Evolutionary conservation across 176 grass and related monocot species (phyloP), one percentile per base, ranked within the genome.

Genomic region (Olyra latifolia): DNA sequence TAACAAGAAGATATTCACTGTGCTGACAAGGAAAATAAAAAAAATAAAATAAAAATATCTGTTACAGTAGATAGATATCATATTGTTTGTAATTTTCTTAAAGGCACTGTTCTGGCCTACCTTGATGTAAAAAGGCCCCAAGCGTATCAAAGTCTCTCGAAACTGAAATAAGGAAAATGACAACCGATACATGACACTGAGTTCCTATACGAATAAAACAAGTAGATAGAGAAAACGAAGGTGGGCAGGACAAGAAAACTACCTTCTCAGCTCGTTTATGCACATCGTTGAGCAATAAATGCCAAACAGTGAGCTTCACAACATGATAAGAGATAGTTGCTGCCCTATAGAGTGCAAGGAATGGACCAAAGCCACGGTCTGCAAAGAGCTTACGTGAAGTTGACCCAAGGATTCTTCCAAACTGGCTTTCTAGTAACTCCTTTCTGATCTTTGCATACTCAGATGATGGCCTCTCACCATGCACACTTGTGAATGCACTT

Each of bases 51-150:
- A 35, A 73, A 62, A 17, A 32, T 13, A 11, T 24, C 15, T 48
- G 1, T 29, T 17, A 2, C 28, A 82, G 15, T 23, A 10, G 41
- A 79, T n/a, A 71, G 27, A 81, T 52, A 4, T 49, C 46, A 44
- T 41, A 47, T 27, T 72, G 20, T 59, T 66, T 20, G 56, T 44
- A 43, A 66, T 53, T 48, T 48, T 57, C 40, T 56, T 66, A 55
- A 64, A 71, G 17, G 38, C 42, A 64, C 7, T 84, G 32, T 38
- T 66, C 14, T 82, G 13, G 10, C 67, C 64, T 89, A 98, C 90
- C 95, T 98, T 98, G 77, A 88, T 95, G 87, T 94, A 98, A 66
- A 98, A 98, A 56, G 92, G 95, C 41, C 92, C 95, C 81, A 98
- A 85, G 35, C 83, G 42, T 77, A 98, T 91, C 77, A 95, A 89